phyloP scores from a whole-genome alignment of 2,329 filamentous ascomycete genomes.

The Penicillium sp. region DNA sequence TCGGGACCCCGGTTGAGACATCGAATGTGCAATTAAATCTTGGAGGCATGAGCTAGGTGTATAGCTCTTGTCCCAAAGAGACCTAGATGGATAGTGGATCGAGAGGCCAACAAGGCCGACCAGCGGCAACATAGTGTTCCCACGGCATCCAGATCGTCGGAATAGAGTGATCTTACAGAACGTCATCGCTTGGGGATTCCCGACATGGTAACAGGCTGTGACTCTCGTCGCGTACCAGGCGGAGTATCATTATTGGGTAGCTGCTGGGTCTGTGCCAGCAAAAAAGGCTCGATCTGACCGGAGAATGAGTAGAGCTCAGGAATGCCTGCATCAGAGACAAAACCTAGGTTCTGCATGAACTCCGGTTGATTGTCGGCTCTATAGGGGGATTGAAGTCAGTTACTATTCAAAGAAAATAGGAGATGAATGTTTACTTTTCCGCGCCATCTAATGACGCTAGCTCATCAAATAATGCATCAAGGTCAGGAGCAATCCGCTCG shows the following conservation, averaged over 20 bases:
- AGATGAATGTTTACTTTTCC: slow-evolving; percentile 40
- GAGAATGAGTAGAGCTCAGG: slow-evolving; percentile 39
- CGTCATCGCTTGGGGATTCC: slow-evolving; percentile 18
- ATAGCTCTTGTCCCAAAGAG: not conserved
- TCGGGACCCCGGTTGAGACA: not conserved
- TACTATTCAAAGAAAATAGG: not conserved
- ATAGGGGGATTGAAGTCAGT: slow-evolving; percentile 10
- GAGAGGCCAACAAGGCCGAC: slow-evolving; percentile 4
- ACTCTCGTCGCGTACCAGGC: slow-evolving; percentile 19
- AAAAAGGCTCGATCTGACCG: slow-evolving; percentile 34
- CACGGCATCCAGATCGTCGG: not conserved
- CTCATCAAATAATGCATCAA: slow-evolving; percentile 57
- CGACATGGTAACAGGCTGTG: slow-evolving; percentile 18
- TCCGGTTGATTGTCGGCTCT: slow-evolving; percentile 37
- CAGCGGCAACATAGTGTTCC: slow-evolving; percentile 12
- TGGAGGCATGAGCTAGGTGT: not conserved
- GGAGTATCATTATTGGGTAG: slow-evolving; percentile 20
- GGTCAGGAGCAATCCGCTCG: slow-evolving; percentile 36
- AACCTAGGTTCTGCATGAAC: slow-evolving; percentile 42
- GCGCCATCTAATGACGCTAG: slow-evolving; percentile 56
- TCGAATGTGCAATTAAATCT: not conserved
- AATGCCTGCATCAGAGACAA: slow-evolving; percentile 36
- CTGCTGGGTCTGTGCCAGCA: slow-evolving; percentile 33
- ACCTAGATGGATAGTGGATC: not conserved
- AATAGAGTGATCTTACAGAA: not conserved